Base-by-base conservation (phyloP, 148 eudicot species). In the Fagopyrum tataricum region DNA sequence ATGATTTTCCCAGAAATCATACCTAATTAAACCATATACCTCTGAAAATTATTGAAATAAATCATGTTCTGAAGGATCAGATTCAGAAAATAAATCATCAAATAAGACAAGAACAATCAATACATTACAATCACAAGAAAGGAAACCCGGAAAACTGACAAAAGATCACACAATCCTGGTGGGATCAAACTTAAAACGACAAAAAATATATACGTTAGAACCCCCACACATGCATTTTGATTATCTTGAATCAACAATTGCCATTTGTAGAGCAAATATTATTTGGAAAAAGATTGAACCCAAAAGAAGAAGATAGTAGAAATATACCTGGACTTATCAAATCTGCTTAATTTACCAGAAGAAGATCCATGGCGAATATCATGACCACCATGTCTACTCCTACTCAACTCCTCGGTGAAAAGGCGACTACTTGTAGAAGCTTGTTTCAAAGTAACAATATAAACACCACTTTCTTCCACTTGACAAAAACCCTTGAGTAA, bases 391-490 rank as follows among this genome's bases (percentile, higher is more conserved):
- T 70, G 64, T 21, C 74, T 48, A 42, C 62, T 74, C n/a, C 59
- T 78, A 12, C 20, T 84, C 40, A 83, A 72, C 73, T 80, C 81
- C 64, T 67, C 86, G 77, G 68, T 77, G 73, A 53, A 79, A 81
- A 85, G 78, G 85, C 8, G 14, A 70, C 51, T 70, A 37, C 52
- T 70, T 20, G 83, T 26, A 55, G 98, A 91, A n/a, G 92, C 79
- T 81, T 92, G 92, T 71, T 85, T 92, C 67, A 95, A 80, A 71
- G 94, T 88, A 37, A 95, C 96, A 83, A 95, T 92, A 74, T 92
- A 95, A 69, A 95, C 85, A 75, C 82, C 97, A 90, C 74, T 62
- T 42, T 66, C 83, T 59, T 74, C 70, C 21, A 78, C 79, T 82
- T 85, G 85, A 78, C 85, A 85, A 26, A 72, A 76, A 59, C 37